Base-by-base conservation (phyloP, 768 basidiomycete species). In the Agrocybe praecox region DNA sequence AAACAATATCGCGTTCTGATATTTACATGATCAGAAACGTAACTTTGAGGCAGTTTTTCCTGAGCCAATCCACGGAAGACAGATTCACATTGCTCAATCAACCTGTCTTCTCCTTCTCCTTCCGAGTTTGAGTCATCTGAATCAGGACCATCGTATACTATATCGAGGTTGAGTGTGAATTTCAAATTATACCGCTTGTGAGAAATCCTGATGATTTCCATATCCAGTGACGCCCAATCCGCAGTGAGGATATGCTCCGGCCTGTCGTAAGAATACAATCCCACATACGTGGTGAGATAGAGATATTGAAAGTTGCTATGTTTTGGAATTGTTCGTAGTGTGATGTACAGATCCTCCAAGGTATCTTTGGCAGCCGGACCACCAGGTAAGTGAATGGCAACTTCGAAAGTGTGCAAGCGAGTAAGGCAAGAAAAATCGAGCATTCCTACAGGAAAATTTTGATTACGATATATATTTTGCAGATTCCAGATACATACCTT, bases 141-240 rank as follows among this genome's bases (percentile, higher is more conserved):
- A 9, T 50, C 36, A 10, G 36, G 18, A n/a, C 17, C 24, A 2
- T 50, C 44, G 18, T 52, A 44, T 10, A 36, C 15, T 14, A 55
- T 51, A 9, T 51, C 23, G 18, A 59, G 49, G n/a, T 46, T 34
- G 26, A 59, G 36, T 40, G 12, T n/a, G 36, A 40, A 51, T 24
- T 24, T 6, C 6, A n/a, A n/a, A n/a, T 52, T 24, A 2, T 53
- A 23, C 29, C 40, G 54, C 47, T 17, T 48, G 14, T 19, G 24
- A 17, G 58, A 43, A 6, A 59, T 55, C 26, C 53, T 36, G 10
- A 21, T 23, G 8, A 59, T 42, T n/a, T 51, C 49, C 1, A 15
- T 23, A 19, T 59, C 58, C n/a, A 59, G 44, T 19, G n/a, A 6
- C 9, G 21, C 45, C 58, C 58, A 59, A 21, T 48, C 15, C 1